Conservation (phyloP, 441 rosid genomes). For the Aquilaria agallochum region DNA sequence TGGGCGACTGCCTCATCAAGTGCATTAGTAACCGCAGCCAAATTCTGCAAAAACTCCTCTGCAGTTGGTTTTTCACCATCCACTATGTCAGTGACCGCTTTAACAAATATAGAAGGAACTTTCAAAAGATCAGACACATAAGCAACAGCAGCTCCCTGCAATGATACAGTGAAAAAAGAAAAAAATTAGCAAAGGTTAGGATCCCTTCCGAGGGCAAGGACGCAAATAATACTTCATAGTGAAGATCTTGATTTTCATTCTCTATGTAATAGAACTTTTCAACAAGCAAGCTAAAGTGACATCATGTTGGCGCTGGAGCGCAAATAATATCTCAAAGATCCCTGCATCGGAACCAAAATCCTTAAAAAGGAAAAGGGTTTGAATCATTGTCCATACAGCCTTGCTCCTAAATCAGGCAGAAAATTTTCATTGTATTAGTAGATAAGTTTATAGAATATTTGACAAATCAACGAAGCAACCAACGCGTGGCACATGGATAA, state of each 20-base stretch:
- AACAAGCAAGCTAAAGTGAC: too few relatives aligned
- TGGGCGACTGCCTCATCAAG: slow-evolving; percentile 58
- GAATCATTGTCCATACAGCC: too few relatives aligned
- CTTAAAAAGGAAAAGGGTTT: too few relatives aligned
- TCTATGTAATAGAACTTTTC: neutral
- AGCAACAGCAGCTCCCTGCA: slow-evolving; percentile 94
- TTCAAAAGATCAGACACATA: slow-evolving; percentile 84
- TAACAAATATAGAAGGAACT: slow-evolving; percentile 78
- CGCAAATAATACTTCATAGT: neutral
- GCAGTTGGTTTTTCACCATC: slow-evolving; percentile 91
- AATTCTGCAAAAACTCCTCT: slow-evolving; percentile 82
- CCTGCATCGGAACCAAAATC: too few relatives aligned
- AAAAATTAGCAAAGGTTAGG: neutral
- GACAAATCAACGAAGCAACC: too few relatives aligned
- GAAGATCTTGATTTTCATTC: neutral
- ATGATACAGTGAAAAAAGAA: slow-evolving; percentile 7
- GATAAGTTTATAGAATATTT: too few relatives aligned
- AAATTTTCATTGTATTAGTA: too few relatives aligned
- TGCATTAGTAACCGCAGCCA: slow-evolving; percentile 69
- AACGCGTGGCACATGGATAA: too few relatives aligned
- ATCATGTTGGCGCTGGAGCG: too few relatives aligned
- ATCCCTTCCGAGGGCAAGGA: too few relatives aligned
- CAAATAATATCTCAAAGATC: too few relatives aligned
- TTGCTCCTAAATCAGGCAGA: too few relatives aligned
- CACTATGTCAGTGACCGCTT: slow-evolving; percentile 84